Base-by-base conservation (phyloP, 2,329 filamentous ascomycete species). In the Blastomyces silverae region DNA sequence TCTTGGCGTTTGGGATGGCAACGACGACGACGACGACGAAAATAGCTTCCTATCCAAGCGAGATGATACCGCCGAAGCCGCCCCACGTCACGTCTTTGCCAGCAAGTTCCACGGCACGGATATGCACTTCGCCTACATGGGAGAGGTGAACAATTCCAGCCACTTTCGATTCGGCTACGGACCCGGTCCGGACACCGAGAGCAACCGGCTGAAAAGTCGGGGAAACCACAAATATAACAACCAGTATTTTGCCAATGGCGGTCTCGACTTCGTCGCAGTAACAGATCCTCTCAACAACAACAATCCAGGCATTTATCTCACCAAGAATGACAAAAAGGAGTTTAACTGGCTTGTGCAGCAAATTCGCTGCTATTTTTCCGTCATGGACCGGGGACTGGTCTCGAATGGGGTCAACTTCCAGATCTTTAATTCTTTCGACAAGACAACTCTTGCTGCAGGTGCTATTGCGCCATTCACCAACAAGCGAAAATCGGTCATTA, bases 261-360 rank as follows among this genome's bases (percentile, higher is more conserved):
- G 52, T 20, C 34, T 63, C 31, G 52, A 57, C 22, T 63, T 58
- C 31, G 7, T 56, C 25, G 61, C 34, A 42, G 20, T 11, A 44
- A 57, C 61, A 42, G 61, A 63, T 10, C 28, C 61, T 8, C 2
- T 3, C 17, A 63, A 56, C 57, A 0, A 11, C 34, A 44, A 56
- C 10, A 8, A 63, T 31, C 28, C 15, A 11, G 48, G 48, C 5
- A 55, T 63, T 7, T 63, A 57, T 11, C 3, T 63, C 28, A 25
- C 17, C 10, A 22, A 50, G n/a, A 7, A 56, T 6, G 50, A 57
- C 22, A 50, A 7, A 20, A 25, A 55, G 6, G 48, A 63, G 39
- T 57, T 56, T 31, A 31, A 63, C 31, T 56, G 28, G 61, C 2
- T 63, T 63, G 37, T 46, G 8, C 10, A 63, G 17, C 61, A 63